These are phyloP conservation scores for Colletotrichum sansevieriae DNA, from an alignment of 2,329 filamentous ascomycete species.

Conservation along the genomic window DNA sequence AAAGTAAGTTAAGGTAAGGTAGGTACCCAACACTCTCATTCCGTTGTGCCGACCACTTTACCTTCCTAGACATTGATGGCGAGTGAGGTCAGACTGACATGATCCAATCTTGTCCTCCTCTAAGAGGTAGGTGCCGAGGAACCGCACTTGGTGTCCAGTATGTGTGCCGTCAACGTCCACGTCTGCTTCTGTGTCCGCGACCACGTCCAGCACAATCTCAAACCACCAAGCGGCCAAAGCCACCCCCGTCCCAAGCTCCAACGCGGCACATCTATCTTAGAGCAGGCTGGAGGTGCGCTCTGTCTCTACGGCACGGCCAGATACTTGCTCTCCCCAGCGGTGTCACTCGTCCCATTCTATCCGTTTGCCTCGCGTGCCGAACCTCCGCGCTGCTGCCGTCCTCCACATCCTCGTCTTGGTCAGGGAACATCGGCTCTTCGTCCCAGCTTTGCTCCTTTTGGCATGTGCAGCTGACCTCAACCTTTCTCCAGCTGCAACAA, in stretches of 20 bases:
- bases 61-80: neutral
- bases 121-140: slow-evolving; percentile 31
- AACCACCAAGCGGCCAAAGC: too few species aligned
- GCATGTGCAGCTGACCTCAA: slow-evolving; percentile 39
- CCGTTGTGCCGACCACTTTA: neutral
- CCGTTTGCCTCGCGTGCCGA: slow-evolving; percentile 31
- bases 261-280: too few species aligned
- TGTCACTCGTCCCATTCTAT: slow-evolving; percentile 23
- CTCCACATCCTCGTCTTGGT: slow-evolving; percentile 6
- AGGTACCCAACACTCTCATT: neutral
- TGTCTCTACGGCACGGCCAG: too few species aligned
- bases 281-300: too few species aligned
- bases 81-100: slow-evolving; percentile 41
- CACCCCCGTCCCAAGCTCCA: too few species aligned
- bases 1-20: too few species aligned
- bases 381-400: slow-evolving; percentile 23
- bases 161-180: neutral
- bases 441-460: slow-evolving; percentile 24
- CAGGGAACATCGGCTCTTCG: slow-evolving; percentile 25
- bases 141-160: slow-evolving; percentile 24
- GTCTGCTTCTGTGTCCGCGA: too few species aligned
- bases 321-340: too few species aligned
- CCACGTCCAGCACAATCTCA: too few species aligned
- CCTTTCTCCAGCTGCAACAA: slow-evolving; percentile 39
- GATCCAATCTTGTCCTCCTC: slow-evolving; percentile 32